Evolutionary conservation across 257 asterid genomes (phyloP), one percentile per base, ranked within the genome.

Genomic region (Rhazya stricta): DNA sequence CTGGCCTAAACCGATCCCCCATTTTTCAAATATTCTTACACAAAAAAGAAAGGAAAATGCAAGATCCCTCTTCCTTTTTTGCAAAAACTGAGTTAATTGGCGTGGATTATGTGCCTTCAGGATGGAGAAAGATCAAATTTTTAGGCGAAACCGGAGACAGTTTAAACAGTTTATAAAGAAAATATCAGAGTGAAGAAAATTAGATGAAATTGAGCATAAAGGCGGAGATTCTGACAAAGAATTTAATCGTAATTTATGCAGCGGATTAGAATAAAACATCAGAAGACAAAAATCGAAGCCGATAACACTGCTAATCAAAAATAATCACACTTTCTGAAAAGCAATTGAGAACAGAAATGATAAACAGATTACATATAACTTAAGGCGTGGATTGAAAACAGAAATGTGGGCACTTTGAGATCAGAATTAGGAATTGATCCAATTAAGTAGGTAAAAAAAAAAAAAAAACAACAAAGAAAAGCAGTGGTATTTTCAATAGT

Each of bases 1-100:
- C 72, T 60, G 85, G 76, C 83, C 83, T 82, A 12, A 83, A 79
- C 45, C 86, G 80, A 82, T 87, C 94, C 85, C 86, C 94, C 94
- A 88, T 88, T 76, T 81, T 62, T 23, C 12, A 34, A 32, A 50
- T 69, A 58, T 11, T 54, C 32, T 13, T 43, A 42, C 21, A 51
- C 48, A 48, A 41, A 75, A 65, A 68, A n/a, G 75, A 75, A n/a
- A 71, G 36, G 21, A 56, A 63, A 56, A 56, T 62, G 5, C 19
- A 54, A 71, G 15, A 29, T 67, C 32, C 79, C 75, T 46, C 63
- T 43, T 30, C 45, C n/a, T 9, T 51, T 18, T 34, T 45, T 46
- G 27, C 42, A 60, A 63, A 53, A 57, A 74, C 12, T 32, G 50
- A 13, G 58, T 6, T 25, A 63, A 76, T 29, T 72, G 76, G 62